Conservation (phyloP, 257 asterid species). For the Scutellaria minor region DNA sequence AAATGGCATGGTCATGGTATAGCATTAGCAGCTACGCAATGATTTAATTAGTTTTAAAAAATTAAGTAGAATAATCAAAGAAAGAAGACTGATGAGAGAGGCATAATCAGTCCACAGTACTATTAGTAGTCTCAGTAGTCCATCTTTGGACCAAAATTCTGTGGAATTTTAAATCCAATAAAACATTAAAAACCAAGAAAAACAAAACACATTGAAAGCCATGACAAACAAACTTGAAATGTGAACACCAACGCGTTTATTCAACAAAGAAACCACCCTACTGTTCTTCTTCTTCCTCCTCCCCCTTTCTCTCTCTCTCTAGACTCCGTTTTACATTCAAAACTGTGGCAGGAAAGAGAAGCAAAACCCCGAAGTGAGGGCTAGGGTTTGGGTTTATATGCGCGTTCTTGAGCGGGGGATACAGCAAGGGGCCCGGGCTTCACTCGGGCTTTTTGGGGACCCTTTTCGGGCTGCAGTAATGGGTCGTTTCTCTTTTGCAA, state of each 20-base stretch:
- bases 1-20: no score
- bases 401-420: slow-evolving; percentile 29
- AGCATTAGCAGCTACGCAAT: no score
- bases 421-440: slow-evolving; percentile 39
- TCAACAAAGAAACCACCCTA: slow-evolving; percentile 43
- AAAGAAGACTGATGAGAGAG: slow-evolving; percentile 32
- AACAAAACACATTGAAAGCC: slow-evolving; percentile 32
- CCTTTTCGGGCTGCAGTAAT: slow-evolving; percentile 61
- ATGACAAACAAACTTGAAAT: slow-evolving; percentile 28
- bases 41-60: neutral
- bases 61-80: slow-evolving; percentile 1
- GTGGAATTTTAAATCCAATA: slow-evolving; percentile 23
- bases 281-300: slow-evolving; percentile 41
- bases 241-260: slow-evolving; percentile 62
- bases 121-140: slow-evolving; percentile 40
- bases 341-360: slow-evolving; percentile 15
- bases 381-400: slow-evolving; percentile 45
- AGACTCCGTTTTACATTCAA: slow-evolving; percentile 38
- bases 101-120: slow-evolving; percentile 18
- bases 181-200: slow-evolving; percentile 13
- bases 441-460: slow-evolving; percentile 46
- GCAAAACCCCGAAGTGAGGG: slow-evolving; percentile 50
- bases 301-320: slow-evolving; percentile 29
- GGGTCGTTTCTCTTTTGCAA: slow-evolving; percentile 64
- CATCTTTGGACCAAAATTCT: slow-evolving; percentile 39